Base-by-base conservation (phyloP, 306 rosid species). In the Lablab purpureus region DNA sequence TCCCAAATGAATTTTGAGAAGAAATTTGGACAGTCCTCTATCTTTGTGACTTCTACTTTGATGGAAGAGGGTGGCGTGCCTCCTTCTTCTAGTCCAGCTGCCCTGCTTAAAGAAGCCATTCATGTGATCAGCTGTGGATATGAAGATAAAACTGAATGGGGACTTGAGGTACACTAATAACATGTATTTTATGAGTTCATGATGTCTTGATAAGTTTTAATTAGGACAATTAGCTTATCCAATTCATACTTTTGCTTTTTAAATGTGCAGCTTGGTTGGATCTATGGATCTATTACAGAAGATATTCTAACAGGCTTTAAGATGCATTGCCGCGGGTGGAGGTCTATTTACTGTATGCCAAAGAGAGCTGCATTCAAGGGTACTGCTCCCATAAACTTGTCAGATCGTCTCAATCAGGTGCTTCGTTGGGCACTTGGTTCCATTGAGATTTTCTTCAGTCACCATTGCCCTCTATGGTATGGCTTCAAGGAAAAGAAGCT, bases 291-390 rank as follows among this genome's bases (percentile, higher is more conserved):
- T 4, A 89, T 91, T 85, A 91, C 98, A 80, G 98, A 91, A 80
- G 98, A 93, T 83, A 93, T 93, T 71, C 87, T 93, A 37, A 91
- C 98, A 40, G 98, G 97, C 47, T 93, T 93, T 63, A 93, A 93
- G 87, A 93, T 93, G 98, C 98, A 93, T 82, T 93, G 98, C 87
- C 98, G 97, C 9, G 98, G 98, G 49, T 93, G 98, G 98, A 93
- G 98, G 71, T 91, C 98, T 6, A 91, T 93, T 69, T 93, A 93
- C 84, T 93, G 98, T 45, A 85, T 88, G 89, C 97, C 98, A 51
- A 87, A 82, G 76, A 85, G 87, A 68, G 76, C 94, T 25, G 98
- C 98, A 73, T 93, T 93, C 81, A 93, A 91, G 97, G 98, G 98
- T 41, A 93, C 98, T 59, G 98, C 98, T 83, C 97, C 98, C 17